phyloP scores from a whole-genome alignment of 169 alveolate genomes.

The Eimeria necatrix region DNA sequence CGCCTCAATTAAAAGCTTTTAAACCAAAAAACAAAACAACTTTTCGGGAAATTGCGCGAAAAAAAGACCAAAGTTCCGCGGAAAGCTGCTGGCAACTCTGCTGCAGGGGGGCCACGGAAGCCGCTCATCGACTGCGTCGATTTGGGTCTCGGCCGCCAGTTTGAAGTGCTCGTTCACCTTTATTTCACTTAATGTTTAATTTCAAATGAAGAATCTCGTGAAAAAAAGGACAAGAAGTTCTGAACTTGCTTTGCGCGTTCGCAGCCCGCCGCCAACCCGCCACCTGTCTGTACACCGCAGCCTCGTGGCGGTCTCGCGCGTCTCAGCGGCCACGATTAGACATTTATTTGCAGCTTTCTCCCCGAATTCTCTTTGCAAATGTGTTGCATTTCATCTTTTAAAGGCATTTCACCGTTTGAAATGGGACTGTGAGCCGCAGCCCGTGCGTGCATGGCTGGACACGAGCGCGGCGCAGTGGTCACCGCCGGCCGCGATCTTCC shows the following conservation, averaged over 20 bases:
- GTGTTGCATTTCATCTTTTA: neutral
- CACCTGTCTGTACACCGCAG: slow-evolving; percentile 1
- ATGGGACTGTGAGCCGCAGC: neutral
- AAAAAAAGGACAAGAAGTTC: neutral
- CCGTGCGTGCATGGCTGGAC: neutral
- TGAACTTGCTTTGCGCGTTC: neutral
- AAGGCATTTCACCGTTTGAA: neutral
- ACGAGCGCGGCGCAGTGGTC: no score
- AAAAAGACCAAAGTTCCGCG: neutral
- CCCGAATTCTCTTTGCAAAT: neutral
- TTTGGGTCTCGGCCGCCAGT: no score
- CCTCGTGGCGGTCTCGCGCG: neutral
- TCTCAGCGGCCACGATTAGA: neutral
- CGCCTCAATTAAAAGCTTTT: neutral
- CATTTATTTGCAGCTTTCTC: neutral
- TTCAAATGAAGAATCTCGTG: neutral
- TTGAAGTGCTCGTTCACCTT: no score
- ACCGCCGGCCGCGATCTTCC: no score
- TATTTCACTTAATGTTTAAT: neutral
- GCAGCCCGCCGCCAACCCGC: neutral
- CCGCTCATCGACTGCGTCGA: neutral
- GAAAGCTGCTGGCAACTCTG: neutral
- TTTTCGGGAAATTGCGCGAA: neutral
- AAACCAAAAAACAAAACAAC: neutral
- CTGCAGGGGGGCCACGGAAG: slow-evolving; percentile 20